These are phyloP conservation scores for Cercospora citrullina DNA, from an alignment of 2,329 filamentous ascomycete genomes.

Conservation along the genomic window DNA sequence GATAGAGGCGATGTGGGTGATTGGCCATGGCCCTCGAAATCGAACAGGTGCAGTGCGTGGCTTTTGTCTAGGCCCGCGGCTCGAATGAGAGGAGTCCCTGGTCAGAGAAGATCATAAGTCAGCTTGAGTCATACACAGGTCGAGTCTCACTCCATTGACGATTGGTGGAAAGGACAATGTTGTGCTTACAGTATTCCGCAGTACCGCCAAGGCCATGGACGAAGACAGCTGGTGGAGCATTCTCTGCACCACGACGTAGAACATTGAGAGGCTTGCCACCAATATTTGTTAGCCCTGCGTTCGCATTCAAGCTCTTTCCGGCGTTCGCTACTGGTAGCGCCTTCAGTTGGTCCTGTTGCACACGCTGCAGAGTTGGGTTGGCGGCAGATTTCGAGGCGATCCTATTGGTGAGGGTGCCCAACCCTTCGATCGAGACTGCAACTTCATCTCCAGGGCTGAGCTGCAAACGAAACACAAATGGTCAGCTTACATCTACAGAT, in stretches of 20 bases:
- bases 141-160: not conserved
- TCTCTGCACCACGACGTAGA: not conserved
- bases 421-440: constrained; percentile 44
- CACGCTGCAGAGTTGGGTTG: constrained; percentile 9
- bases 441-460: constrained; percentile 47
- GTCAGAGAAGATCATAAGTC: not conserved
- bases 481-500: not conserved
- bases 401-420: constrained; percentile 46
- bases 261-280: not conserved
- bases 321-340: constrained; percentile 2
- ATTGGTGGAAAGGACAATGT: not conserved
- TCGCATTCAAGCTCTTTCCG: constrained; percentile 34
- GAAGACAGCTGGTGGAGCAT: constrained; percentile 43
- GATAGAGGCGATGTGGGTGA: constrained; percentile 53
- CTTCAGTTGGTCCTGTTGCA: constrained; percentile 21
- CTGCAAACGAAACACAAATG: not conserved
- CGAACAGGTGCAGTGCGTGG: constrained; percentile 43
- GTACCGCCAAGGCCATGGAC: constrained; percentile 57
- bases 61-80: constrained; percentile 34
- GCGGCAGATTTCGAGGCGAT: not conserved
- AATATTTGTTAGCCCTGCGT: not conserved
- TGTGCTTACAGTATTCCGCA: constrained; percentile 43
- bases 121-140: no score
- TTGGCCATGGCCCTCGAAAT: constrained; percentile 59
- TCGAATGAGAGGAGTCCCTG: constrained; percentile 45